Conservation (phyloP, 1,284 basidiomycete genomes). For the Trametes versicolor region DNA sequence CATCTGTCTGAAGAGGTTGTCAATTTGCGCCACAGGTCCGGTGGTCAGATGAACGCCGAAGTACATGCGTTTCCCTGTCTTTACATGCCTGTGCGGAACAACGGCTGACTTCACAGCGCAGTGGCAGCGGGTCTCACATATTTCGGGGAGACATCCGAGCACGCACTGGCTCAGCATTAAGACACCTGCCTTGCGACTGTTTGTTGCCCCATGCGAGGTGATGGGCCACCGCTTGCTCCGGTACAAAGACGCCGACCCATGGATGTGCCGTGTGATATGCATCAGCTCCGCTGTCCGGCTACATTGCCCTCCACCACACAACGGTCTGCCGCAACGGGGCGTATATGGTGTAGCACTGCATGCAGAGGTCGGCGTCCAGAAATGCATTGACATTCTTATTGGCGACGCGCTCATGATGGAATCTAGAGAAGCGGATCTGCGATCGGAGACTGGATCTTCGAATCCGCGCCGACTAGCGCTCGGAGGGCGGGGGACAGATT, state of each 20-base stretch:
- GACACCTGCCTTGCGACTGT: background rate
- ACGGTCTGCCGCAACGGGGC: background rate
- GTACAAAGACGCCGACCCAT: background rate
- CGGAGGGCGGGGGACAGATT: constrained; percentile 25
- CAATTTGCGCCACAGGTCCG: background rate
- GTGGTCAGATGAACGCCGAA: background rate
- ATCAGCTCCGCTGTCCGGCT: constrained; percentile 1
- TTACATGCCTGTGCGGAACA: background rate
- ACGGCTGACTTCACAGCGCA: background rate
- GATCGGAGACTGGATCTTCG: constrained; percentile 37
- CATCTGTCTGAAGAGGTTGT: background rate
- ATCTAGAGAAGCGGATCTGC: constrained; percentile 40
- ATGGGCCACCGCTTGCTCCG: background rate
- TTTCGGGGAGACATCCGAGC: background rate
- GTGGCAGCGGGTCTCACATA: background rate
- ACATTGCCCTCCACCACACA: background rate
- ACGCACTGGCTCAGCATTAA: background rate
- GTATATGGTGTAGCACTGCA: constrained; percentile 16
- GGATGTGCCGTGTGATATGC: background rate
- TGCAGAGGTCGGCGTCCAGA: background rate
- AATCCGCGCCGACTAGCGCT: constrained; percentile 24
- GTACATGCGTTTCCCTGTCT: background rate
- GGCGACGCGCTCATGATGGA: constrained; percentile 28
- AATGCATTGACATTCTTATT: constrained; percentile 8
- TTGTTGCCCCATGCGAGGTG: background rate